A percentile compares a stretch with the other conserved stretches of the same genome.
Conservation (phyloP, 2,329 filamentous ascomycete species). For the Cladosporium sp. region DNA sequence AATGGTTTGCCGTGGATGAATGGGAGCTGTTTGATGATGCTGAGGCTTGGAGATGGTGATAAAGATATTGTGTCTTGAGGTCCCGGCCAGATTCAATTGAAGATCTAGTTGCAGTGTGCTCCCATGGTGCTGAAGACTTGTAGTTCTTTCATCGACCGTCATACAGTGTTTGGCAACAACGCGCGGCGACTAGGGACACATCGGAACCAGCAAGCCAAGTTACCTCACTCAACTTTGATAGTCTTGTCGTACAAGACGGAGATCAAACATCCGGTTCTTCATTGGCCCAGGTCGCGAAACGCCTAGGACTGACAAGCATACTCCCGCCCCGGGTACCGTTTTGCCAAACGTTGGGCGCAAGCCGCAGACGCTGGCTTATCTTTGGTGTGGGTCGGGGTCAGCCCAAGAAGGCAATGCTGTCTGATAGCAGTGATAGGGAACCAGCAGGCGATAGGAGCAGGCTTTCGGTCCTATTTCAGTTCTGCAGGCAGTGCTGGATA, state of each 20-base stretch:
- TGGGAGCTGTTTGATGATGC: background rate
- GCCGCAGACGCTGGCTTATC: conserved; percentile 3
- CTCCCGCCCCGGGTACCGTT: too few species aligned
- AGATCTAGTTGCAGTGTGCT: too few species aligned
- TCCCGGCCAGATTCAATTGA: background rate
- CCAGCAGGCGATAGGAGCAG: conserved; percentile 2
- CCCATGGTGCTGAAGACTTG: background rate
- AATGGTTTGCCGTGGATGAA: background rate
- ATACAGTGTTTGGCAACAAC: too few species aligned
- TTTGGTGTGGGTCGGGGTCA: conserved; percentile 7
- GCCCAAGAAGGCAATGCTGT: background rate
- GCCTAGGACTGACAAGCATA: too few species aligned
- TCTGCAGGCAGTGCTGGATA: too few species aligned
- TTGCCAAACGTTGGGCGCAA: too few species aligned
- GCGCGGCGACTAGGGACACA: too few species aligned
- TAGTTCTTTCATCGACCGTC: background rate
- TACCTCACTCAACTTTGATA: too few species aligned
- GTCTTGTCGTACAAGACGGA: too few species aligned
- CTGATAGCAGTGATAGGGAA: conserved; percentile 7
- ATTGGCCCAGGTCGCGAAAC: too few species aligned
- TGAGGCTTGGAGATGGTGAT: background rate
- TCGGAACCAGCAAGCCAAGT: too few species aligned
- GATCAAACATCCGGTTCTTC: too few species aligned
- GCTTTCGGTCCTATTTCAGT: background rate
- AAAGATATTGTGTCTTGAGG: background rate